A percentile compares a stretch with the other conserved stretches of the same genome.
These are phyloP conservation scores for Diospyros lotus DNA, from an alignment of 148 eudicot genomes.

Conservation along the genomic window DNA sequence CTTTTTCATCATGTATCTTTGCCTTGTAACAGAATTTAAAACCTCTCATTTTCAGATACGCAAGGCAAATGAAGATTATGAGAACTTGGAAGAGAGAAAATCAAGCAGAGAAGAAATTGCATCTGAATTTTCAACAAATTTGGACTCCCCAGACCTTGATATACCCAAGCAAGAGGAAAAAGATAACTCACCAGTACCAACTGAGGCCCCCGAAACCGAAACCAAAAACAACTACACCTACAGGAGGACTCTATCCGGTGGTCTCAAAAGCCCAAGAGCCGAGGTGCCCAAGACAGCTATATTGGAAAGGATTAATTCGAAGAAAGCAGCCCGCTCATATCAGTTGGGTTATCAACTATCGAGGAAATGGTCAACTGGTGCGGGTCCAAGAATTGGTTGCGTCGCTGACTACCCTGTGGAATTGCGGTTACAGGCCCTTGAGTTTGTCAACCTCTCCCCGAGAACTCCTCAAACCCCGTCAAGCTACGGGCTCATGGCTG, in stretches of 20 bases:
- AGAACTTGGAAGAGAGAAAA: slow-evolving; percentile 33
- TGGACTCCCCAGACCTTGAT: slow-evolving; percentile 21
- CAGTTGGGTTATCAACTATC: slow-evolving; percentile 69
- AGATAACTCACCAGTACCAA: slow-evolving; percentile 13
- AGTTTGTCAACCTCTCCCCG: slow-evolving; percentile 66
- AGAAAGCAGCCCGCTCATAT: slow-evolving; percentile 45
- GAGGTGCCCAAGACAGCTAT: slow-evolving; percentile 33
- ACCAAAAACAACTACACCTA: slow-evolving; percentile 37
- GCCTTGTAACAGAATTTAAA: background rate
- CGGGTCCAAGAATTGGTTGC: slow-evolving; percentile 5
- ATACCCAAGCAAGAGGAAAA: slow-evolving; percentile 18
- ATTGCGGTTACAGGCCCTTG: slow-evolving; percentile 41
- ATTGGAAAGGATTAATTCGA: slow-evolving; percentile 69
- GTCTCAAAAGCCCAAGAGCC: slow-evolving; percentile 59
- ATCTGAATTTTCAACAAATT: slow-evolving; percentile 17
- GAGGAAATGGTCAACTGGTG: too few relatives aligned
- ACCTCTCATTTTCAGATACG: slow-evolving; percentile 39
- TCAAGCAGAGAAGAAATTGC: background rate
- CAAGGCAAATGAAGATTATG: slow-evolving; percentile 52
- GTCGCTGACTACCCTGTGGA: slow-evolving; percentile 25
- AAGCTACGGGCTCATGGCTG: slow-evolving; percentile 12
- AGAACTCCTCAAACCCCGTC: slow-evolving; percentile 19
- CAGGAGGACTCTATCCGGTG: slow-evolving; percentile 74
- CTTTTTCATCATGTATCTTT: background rate
- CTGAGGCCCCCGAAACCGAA: slow-evolving; percentile 22